Percentiles rank a stretch among this genome's conserved stretches.
phyloP scores from a whole-genome alignment of 257 asterid genomes.

The Lavandula angustifolia region DNA sequence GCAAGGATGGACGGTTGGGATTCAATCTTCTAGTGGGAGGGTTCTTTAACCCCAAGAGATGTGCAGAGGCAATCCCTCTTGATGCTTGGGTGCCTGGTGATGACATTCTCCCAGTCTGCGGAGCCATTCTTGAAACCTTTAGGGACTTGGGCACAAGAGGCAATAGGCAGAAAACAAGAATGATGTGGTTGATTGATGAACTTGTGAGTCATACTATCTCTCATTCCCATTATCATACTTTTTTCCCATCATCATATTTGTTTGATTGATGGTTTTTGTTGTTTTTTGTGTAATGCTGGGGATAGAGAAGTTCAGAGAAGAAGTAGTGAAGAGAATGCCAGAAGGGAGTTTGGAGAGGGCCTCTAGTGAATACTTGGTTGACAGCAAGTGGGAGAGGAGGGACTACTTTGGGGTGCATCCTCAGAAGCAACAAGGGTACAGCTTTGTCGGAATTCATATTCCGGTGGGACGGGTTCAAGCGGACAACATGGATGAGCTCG shows the following conservation, averaged over 20 bases:
- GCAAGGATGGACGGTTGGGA: conserved; percentile 73
- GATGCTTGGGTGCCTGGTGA: conserved; percentile 98
- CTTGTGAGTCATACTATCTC: conserved; percentile 47
- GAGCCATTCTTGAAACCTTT: conserved; percentile 77
- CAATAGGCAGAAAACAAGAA: conserved; percentile 88
- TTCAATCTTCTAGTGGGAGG: conserved; percentile 95
- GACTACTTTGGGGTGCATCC: conserved; percentile 81
- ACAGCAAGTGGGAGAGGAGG: conserved; percentile 74
- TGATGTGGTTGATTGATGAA: conserved; percentile 99
- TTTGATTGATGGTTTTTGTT: no score
- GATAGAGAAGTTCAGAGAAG: conserved; percentile 80
- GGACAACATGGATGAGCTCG: conserved; percentile 90
- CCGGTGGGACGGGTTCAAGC: conserved; percentile 94
- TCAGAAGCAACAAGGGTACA: conserved; percentile 78
- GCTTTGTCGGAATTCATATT: conserved; percentile 83
- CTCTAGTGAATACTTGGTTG: conserved; percentile 72
- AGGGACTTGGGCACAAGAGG: conserved; percentile 90
- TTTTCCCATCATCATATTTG: no score
- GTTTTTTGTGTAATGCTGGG: conserved; percentile 49
- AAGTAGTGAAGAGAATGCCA: conserved; percentile 87
- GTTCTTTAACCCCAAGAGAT: conserved; percentile 85
- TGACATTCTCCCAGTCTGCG: conserved; percentile 78
- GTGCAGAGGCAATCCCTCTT: conserved; percentile 94
- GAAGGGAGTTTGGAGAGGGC: conserved; percentile 56
- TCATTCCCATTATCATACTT: background rate